A percentile compares a stretch with the other conserved stretches of the same genome.
These are phyloP conservation scores for Lactarius sp. DNA, from an alignment of 768 basidiomycete genomes.

Conservation along the genomic window DNA sequence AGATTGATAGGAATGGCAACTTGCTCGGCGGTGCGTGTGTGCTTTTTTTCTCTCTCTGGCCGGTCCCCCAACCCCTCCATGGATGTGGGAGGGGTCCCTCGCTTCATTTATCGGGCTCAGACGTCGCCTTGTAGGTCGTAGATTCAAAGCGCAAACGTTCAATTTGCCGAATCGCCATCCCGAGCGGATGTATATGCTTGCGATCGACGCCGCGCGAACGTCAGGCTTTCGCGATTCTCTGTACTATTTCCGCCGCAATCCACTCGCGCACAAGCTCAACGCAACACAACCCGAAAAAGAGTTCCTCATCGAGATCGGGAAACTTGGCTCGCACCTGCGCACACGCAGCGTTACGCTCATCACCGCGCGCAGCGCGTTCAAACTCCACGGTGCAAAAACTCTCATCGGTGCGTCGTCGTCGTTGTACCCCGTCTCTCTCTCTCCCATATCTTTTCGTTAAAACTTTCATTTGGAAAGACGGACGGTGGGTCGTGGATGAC, in stretches of 20 bases:
- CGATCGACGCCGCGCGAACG: constrained; percentile 94
- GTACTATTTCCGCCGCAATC: constrained; percentile 95
- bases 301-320: constrained; percentile 80
- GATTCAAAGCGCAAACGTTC: constrained; percentile 88
- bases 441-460: background rate
- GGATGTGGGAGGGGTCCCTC: background rate
- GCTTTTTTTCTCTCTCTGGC: constrained; percentile 9
- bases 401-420: constrained; percentile 56
- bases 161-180: constrained; percentile 80
- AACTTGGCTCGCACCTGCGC: constrained; percentile 82
- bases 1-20: constrained; percentile 83
- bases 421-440: constrained; percentile 2
- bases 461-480: constrained; percentile 47
- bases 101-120: constrained; percentile 3
- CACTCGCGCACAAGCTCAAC: constrained; percentile 84
- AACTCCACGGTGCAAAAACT: constrained; percentile 90
- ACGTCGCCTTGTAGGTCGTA: constrained; percentile 51
- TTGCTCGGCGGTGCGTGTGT: constrained; percentile 68
- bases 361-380: constrained; percentile 88
- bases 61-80: background rate
- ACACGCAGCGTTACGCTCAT: constrained; percentile 92
- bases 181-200: constrained; percentile 85
- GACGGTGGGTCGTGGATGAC: constrained; percentile 90
- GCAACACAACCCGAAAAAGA: constrained; percentile 91
- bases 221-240: constrained; percentile 95